A percentile compares a stretch with the other conserved stretches of the same genome.
These are phyloP conservation scores for Trichoderma gamsii DNA, from an alignment of 495 filamentous ascomycete genomes.

Conservation along the genomic window DNA sequence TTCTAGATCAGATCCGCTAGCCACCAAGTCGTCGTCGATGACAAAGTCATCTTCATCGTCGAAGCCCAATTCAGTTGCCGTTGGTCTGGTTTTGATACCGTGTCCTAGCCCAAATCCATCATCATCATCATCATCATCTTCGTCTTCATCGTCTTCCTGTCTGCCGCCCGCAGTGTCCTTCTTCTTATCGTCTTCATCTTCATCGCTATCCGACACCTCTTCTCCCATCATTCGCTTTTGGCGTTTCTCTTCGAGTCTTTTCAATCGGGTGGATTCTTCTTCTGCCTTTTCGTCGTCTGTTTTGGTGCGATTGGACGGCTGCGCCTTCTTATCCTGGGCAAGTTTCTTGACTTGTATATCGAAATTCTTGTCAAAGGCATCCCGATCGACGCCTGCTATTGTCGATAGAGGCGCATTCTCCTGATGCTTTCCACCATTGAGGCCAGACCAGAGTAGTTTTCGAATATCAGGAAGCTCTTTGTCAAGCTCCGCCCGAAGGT, in stretches of 20 bases:
- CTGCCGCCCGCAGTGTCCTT: slow-evolving; percentile 19
- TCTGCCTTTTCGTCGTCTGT: slow-evolving; percentile 80
- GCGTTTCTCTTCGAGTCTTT: slow-evolving; percentile 73
- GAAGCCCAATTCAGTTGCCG: slow-evolving; percentile 48
- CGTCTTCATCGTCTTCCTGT: slow-evolving; percentile 21
- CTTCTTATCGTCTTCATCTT: slow-evolving; percentile 28
- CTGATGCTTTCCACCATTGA: slow-evolving; percentile 21
- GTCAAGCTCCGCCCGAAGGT: slow-evolving; percentile 51
- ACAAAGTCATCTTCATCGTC: slow-evolving; percentile 91
- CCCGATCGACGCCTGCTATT: slow-evolving; percentile 56
- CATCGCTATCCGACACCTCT: slow-evolving; percentile 41
- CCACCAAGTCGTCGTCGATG: slow-evolving; percentile 80
- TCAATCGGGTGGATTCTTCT: slow-evolving; percentile 66
- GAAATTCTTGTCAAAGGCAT: slow-evolving; percentile 70
- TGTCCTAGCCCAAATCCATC: slow-evolving; percentile 50
- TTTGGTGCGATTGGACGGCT: slow-evolving; percentile 80
- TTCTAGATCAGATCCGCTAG: slow-evolving; percentile 58
- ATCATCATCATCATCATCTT: slow-evolving; percentile 39
- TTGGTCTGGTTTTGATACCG: slow-evolving; percentile 44
- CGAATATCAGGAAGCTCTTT: slow-evolving; percentile 76
- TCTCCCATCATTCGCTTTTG: slow-evolving; percentile 70
- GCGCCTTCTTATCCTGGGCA: slow-evolving; percentile 71
- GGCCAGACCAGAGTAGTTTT: slow-evolving; percentile 49
- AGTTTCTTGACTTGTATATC: slow-evolving; percentile 75
- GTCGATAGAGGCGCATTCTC: slow-evolving; percentile 53